Evolutionary conservation across 257 asterid species (phyloP).

Genomic region (Przewalskia tangutica): DNA sequence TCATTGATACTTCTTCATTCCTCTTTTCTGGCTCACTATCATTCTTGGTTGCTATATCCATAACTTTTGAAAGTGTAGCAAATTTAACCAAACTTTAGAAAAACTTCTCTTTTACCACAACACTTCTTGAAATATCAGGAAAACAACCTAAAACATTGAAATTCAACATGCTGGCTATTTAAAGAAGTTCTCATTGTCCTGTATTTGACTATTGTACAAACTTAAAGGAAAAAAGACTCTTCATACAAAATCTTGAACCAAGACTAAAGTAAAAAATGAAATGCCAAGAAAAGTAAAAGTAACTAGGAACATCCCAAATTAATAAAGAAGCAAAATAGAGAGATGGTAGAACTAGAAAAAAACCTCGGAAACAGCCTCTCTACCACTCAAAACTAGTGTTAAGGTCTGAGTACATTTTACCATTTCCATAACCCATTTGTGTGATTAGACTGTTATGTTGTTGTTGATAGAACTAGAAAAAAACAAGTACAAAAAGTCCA

Average conservation of each 20-base stretch:
- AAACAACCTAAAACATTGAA: slow-evolving; percentile 1
- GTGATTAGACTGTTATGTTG: too few relatives aligned
- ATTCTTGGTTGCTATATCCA: slow-evolving; percentile 47
- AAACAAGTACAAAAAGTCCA: background rate
- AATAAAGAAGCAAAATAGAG: background rate
- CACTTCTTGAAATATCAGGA: background rate
- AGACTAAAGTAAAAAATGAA: background rate
- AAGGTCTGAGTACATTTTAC: too few relatives aligned
- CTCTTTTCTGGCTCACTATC: slow-evolving; percentile 35
- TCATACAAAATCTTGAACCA: background rate
- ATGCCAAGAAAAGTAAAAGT: background rate
- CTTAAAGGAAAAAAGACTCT: too few relatives aligned
- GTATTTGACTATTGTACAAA: background rate
- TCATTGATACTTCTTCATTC: slow-evolving; percentile 25
- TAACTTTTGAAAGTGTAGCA: slow-evolving; percentile 2
- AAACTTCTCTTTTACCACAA: slow-evolving; percentile 3
- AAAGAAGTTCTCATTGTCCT: background rate
- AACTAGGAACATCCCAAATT: too few relatives aligned
- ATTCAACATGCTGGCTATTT: background rate
- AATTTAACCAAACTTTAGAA: background rate
- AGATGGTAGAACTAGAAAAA: too few relatives aligned
- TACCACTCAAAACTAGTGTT: too few relatives aligned
- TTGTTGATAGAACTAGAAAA: background rate
- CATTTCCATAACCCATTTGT: too few relatives aligned
- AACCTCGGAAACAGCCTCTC: too few relatives aligned